Base-by-base conservation (phyloP, 352 stramenopile species). In the Globisporangium canariense region DNA sequence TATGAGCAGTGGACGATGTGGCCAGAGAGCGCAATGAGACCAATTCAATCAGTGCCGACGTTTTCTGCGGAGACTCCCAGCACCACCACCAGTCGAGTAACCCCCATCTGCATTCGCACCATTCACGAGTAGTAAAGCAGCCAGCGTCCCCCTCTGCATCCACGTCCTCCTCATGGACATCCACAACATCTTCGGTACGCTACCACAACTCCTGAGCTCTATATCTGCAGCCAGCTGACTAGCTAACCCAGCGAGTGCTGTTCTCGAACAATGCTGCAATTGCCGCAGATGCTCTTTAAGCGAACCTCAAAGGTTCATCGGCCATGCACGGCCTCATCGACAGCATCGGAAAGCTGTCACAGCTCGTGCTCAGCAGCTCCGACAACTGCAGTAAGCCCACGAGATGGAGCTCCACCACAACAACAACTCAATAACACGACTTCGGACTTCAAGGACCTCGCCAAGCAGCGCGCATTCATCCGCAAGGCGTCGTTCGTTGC, bases 401-500 rank as follows among this genome's bases (percentile, higher is more conserved):
- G 16, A 43, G 18, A 7, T 18, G 9, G 4, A 8, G 41, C 56
- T 2, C 46, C 45, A 14, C 40, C 16, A 30, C 5, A 6, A 41
- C 55, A 36, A 51, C 45, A 41, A 11, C 14, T 8, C 10, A 53
- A 30, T 18, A 53, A 13, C 59, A 13, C 53, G 10, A 55, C 5
- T 47, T 22, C 45, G 1, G 64, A 75, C 10, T 78, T 88, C 40
- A 74, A 61, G 11, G 78, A 79, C 8, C 72, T 90, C 11, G 67
- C 77, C 4, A 88, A 85, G 63, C 79, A 90, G 67, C 79, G 81
- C 9, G 81, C 81, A 13, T 88, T 88, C 58, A 74, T 85, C 41
- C 68, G 75, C 43, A 89, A 88, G 36, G 64, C 69, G 2, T 80
- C 76, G 41, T 50, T 75, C 13, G 58, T 71, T 20, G 58, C 52